phyloP scores from a whole-genome alignment of 768 basidiomycete genomes.

The Naganishia vishniacii region DNA sequence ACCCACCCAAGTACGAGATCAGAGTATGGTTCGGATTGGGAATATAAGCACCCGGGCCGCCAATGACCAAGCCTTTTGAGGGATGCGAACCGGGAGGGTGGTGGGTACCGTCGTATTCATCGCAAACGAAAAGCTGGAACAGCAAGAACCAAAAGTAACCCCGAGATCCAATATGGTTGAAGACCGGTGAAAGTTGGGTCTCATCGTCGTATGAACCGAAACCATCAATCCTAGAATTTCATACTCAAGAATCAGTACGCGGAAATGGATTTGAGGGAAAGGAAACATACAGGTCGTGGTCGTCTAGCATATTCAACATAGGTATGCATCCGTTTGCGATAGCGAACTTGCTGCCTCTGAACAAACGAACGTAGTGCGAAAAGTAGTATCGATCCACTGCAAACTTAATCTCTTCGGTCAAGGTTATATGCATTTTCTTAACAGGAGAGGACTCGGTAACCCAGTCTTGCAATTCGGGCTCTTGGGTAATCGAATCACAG shows the following conservation, averaged over 20 bases:
- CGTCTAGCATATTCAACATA: slow-evolving; percentile 54
- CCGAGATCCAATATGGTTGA: slow-evolving; percentile 65
- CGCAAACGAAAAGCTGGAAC: slow-evolving; percentile 81
- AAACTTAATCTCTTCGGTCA: slow-evolving; percentile 66
- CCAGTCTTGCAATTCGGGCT: slow-evolving; percentile 63
- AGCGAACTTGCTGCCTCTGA: slow-evolving; percentile 83
- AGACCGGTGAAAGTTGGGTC: slow-evolving; percentile 36
- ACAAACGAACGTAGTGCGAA: slow-evolving; percentile 73
- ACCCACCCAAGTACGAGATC: slow-evolving; percentile 61
- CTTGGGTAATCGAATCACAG: slow-evolving; percentile 65
- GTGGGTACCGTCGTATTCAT: slow-evolving; percentile 67
- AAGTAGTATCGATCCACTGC: slow-evolving; percentile 65
- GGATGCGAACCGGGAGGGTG: slow-evolving; percentile 61
- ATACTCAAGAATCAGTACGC: not conserved
- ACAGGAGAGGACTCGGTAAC: slow-evolving; percentile 58
- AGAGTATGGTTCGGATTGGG: slow-evolving; percentile 76
- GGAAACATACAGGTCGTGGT: slow-evolving; percentile 60
- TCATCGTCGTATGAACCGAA: slow-evolving; percentile 46
- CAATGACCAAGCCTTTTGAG: slow-evolving; percentile 68
- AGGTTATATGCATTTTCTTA: slow-evolving; percentile 57
- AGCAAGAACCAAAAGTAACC: slow-evolving; percentile 89
- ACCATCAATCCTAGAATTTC: slow-evolving; percentile 32
- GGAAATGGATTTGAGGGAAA: slow-evolving; percentile 65
- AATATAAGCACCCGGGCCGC: slow-evolving; percentile 69
- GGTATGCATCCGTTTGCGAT: slow-evolving; percentile 85